Evolutionary conservation across 2,329 filamentous ascomycete species (phyloP).

Genomic region (Fusarium marasasianum): DNA sequence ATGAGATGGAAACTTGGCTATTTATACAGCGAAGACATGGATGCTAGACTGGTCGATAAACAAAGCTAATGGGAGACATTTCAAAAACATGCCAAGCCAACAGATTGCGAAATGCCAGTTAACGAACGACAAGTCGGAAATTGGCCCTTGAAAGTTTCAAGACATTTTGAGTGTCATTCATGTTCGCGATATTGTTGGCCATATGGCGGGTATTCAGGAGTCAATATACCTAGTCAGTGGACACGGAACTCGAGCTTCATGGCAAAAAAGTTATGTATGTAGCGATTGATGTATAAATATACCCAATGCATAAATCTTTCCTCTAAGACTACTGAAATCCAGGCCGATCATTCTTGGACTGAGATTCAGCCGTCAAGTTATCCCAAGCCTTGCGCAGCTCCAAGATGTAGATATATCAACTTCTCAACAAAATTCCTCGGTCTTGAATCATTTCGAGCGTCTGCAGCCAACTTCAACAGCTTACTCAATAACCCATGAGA

Average conservation of each 20-base stretch:
- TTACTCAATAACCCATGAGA: background rate
- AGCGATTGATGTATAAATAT: background rate
- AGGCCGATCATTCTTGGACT: background rate
- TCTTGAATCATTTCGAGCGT: background rate
- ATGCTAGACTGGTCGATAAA: background rate
- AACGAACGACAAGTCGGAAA: accelerated
- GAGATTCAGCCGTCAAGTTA: background rate
- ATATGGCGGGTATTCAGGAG: accelerated
- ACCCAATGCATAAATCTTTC: background rate
- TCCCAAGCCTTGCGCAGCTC: background rate
- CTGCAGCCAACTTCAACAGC: background rate
- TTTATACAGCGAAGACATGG: background rate
- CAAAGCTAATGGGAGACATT: background rate
- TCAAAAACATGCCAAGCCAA: no score
- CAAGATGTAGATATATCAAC: background rate
- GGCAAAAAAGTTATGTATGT: accelerated
- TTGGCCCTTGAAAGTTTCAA: accelerated
- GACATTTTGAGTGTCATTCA: background rate
- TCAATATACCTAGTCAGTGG: accelerated
- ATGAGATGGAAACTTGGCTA: no score
- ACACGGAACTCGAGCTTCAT: accelerated
- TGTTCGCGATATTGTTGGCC: background rate
- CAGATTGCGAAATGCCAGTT: accelerated
- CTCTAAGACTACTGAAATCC: background rate
- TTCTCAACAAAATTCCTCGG: background rate